phyloP scores from a whole-genome alignment of 495 filamentous ascomycete species.

The Aspergillus egyptiacus region DNA sequence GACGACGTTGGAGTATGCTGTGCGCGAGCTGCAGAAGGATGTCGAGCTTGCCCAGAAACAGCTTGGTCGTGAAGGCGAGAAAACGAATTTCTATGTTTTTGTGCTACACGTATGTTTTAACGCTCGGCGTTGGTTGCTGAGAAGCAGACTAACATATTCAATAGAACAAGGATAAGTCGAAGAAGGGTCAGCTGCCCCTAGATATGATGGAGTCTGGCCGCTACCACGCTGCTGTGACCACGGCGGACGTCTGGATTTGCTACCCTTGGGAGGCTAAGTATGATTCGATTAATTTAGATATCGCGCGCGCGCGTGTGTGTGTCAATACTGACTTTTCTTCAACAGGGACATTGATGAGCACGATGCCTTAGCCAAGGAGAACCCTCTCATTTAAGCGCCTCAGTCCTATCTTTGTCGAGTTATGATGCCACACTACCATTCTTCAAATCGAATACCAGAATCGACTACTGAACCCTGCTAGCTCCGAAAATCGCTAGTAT shows the following conservation, averaged over 20 bases:
- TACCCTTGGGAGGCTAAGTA: slow-evolving; percentile 98
- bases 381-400: slow-evolving; percentile 31
- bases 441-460: neutral
- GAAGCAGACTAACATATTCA: neutral
- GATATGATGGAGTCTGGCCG: slow-evolving; percentile 68
- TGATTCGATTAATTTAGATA: slow-evolving; percentile 17
- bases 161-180: slow-evolving; percentile 92
- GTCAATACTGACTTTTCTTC: slow-evolving; percentile 15
- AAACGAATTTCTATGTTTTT: slow-evolving; percentile 87
- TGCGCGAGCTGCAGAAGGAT: slow-evolving; percentile 92
- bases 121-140: neutral
- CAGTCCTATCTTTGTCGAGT: neutral
- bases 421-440: neutral
- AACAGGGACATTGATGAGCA: slow-evolving; percentile 85
- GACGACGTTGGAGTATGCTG: slow-evolving; percentile 94
- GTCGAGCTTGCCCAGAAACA: slow-evolving; percentile 74
- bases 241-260: slow-evolving; percentile 92
- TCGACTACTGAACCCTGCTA: neutral
- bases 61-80: slow-evolving; percentile 58
- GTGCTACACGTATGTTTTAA: slow-evolving; percentile 76
- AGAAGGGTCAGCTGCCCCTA: slow-evolving; percentile 82
- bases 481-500: slow-evolving; percentile 2
- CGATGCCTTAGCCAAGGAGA: slow-evolving; percentile 60
- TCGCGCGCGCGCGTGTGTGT: neutral
- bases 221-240: slow-evolving; percentile 83